Conservation (phyloP, 331 rosid species). For the Dryas integrifolia region DNA sequence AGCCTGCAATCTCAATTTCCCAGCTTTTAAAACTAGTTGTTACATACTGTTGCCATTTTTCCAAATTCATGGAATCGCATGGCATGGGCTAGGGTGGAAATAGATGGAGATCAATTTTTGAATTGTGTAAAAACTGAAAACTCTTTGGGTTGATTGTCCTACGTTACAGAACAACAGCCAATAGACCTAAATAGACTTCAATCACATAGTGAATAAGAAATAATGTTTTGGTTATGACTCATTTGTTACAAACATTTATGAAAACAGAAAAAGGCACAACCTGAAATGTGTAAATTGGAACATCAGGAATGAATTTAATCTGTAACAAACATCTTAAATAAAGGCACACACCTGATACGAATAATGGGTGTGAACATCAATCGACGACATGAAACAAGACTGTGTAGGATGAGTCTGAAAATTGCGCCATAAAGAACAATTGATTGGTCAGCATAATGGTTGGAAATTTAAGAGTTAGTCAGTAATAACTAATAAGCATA, state of each 20-base stretch:
- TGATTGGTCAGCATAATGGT: slow-evolving; percentile 14
- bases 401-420: slow-evolving; percentile 96
- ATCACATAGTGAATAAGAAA: neutral
- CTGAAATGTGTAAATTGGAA: neutral
- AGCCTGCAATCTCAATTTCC: slow-evolving; percentile 1
- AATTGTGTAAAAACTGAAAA: neutral
- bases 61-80: neutral
- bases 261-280: neutral
- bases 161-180: neutral
- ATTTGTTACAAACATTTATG: neutral
- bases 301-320: neutral
- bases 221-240: neutral
- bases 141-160: neutral
- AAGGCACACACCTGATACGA: slow-evolving; percentile 81
- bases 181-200: neutral
- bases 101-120: neutral
- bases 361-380: slow-evolving; percentile 96
- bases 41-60: neutral
- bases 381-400: slow-evolving; percentile 98
- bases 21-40: neutral
- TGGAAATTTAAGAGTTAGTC: neutral
- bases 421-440: slow-evolving; percentile 13
- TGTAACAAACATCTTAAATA: neutral
- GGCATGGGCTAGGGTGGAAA: neutral
- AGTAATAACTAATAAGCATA: neutral